Evolutionary conservation across 192 early-diverging fungal species (phyloP).

Genomic region (Phycomyces blakesleeanus): DNA sequence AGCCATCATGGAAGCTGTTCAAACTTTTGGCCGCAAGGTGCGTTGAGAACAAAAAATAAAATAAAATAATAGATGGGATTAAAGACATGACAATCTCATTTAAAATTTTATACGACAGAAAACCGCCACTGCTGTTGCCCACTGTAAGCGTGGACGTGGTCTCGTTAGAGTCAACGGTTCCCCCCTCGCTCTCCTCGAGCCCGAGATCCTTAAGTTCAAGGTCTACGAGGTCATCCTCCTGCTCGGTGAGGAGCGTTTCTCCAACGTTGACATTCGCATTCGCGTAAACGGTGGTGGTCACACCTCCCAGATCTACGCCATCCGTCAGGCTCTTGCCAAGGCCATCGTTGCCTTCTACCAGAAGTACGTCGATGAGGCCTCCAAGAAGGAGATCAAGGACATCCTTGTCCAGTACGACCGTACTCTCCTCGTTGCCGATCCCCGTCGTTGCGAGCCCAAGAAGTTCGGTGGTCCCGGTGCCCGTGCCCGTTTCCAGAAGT

Average conservation of each 20-base stretch:
- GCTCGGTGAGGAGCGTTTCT: slow-evolving; percentile 95
- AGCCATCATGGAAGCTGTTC: slow-evolving; percentile 58
- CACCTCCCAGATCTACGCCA: slow-evolving; percentile 95
- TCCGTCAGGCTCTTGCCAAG: slow-evolving; percentile 99
- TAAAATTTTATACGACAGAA: slow-evolving; percentile 51
- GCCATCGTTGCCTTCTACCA: slow-evolving; percentile 98
- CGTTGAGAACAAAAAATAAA: neutral
- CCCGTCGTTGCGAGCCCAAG: slow-evolving; percentile 99
- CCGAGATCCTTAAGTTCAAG: slow-evolving; percentile 96
- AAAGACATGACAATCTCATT: neutral
- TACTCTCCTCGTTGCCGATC: slow-evolving; percentile 96
- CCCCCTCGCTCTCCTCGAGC: slow-evolving; percentile 93
- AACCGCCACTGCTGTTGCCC: slow-evolving; percentile 98
- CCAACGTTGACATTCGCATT: slow-evolving; percentile 94
- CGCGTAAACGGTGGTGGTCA: slow-evolving; percentile 95
- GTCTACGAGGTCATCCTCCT: slow-evolving; percentile 97
- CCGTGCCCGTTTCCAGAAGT: slow-evolving; percentile 92
- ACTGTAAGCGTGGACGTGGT: slow-evolving; percentile 97
- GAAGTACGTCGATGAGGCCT: slow-evolving; percentile 99
- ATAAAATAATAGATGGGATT: neutral
- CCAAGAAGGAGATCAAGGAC: slow-evolving; percentile 99
- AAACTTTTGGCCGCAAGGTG: slow-evolving; percentile 77
- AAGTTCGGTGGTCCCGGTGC: slow-evolving; percentile 99
- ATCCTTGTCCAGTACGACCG: slow-evolving; percentile 88
- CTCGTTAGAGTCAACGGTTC: slow-evolving; percentile 97